Conservation (phyloP, 2,329 filamentous ascomycete genomes). For the Aspergillus latus region DNA sequence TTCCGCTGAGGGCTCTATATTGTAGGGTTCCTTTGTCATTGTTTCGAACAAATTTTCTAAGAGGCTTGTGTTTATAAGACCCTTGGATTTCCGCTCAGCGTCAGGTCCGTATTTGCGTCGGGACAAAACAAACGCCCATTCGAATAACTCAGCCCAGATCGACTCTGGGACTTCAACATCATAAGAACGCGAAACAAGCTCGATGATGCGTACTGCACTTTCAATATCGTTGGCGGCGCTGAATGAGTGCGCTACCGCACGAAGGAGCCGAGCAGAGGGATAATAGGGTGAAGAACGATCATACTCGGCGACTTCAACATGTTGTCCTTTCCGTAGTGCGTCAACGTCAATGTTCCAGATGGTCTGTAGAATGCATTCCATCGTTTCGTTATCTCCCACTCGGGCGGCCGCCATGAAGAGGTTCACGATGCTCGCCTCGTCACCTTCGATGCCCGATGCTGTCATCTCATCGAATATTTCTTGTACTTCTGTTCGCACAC, state of each 20-base stretch:
- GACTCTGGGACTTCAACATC: slow-evolving; percentile 55
- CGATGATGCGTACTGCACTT: slow-evolving; percentile 59
- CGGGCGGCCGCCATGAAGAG: slow-evolving; percentile 55
- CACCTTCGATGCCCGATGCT: slow-evolving; percentile 41
- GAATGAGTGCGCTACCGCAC: slow-evolving; percentile 67
- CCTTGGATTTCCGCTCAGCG: slow-evolving; percentile 26
- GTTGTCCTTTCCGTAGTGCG: slow-evolving; percentile 30
- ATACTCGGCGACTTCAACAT: slow-evolving; percentile 40
- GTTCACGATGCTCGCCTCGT: slow-evolving; percentile 55
- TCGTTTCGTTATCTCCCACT: slow-evolving; percentile 51
- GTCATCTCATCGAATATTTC: slow-evolving; percentile 52
- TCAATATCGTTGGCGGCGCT: slow-evolving; percentile 64
- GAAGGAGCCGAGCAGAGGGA: slow-evolving; percentile 61
- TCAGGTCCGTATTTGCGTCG: slow-evolving; percentile 40
- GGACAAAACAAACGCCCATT: slow-evolving; percentile 64
- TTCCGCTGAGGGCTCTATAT: slow-evolving; percentile 56
- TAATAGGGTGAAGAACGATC: slow-evolving; percentile 53
- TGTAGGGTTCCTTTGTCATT: slow-evolving; percentile 61
- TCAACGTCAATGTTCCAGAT: slow-evolving; percentile 58
- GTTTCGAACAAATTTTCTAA: slow-evolving; percentile 57
- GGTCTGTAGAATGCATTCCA: slow-evolving; percentile 50
- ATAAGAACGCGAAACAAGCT: slow-evolving; percentile 63
- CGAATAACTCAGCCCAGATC: slow-evolving; percentile 67
- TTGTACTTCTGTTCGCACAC: slow-evolving; percentile 39
- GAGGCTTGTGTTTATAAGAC: slow-evolving; percentile 41